Evolutionary conservation across 257 asterid genomes (phyloP).

Genomic region (Solanum peruvianum): DNA sequence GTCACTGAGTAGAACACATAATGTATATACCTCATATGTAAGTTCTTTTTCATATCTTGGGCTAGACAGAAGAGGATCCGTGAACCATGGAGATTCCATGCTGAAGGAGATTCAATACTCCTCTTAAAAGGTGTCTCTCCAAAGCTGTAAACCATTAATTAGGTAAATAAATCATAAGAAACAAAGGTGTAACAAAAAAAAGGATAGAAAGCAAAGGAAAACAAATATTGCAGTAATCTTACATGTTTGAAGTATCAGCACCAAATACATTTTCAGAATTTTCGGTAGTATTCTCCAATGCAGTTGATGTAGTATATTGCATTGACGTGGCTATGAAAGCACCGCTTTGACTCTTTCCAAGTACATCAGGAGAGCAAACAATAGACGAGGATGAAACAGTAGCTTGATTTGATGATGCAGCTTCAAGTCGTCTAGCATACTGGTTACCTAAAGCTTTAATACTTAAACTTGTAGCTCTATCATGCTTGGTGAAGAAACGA

Average conservation of each 20-base stretch:
- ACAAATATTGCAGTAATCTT: conserved; percentile 15
- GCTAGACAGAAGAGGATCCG: conserved; percentile 55
- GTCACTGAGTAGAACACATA: background rate
- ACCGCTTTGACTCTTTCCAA: conserved; percentile 25
- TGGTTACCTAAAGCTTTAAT: conserved; percentile 27
- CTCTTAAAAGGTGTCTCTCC: conserved; percentile 69
- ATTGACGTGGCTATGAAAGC: conserved; percentile 26
- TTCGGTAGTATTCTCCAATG: conserved; percentile 36
- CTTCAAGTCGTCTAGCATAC: conserved; percentile 28
- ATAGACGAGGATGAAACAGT: conserved; percentile 34
- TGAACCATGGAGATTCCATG: conserved; percentile 97
- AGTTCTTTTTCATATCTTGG: conserved; percentile 68
- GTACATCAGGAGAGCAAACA: conserved; percentile 49
- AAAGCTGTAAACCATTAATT: conserved; percentile 26
- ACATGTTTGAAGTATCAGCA: conserved; percentile 50
- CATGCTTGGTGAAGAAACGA: conserved; percentile 31
- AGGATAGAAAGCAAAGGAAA: background rate
- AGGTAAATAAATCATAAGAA: background rate
- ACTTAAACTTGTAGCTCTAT: conserved; percentile 21
- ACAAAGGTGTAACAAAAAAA: background rate
- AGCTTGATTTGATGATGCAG: conserved; percentile 26
- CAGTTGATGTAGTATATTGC: no score
- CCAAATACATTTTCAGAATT: conserved; percentile 34
- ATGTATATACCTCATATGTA: conserved; percentile 50
- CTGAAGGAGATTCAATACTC: conserved; percentile 81